Evolutionary conservation across 805 yeast genomes (phyloP).

Genomic region (Sporopachydermia quercuum): DNA sequence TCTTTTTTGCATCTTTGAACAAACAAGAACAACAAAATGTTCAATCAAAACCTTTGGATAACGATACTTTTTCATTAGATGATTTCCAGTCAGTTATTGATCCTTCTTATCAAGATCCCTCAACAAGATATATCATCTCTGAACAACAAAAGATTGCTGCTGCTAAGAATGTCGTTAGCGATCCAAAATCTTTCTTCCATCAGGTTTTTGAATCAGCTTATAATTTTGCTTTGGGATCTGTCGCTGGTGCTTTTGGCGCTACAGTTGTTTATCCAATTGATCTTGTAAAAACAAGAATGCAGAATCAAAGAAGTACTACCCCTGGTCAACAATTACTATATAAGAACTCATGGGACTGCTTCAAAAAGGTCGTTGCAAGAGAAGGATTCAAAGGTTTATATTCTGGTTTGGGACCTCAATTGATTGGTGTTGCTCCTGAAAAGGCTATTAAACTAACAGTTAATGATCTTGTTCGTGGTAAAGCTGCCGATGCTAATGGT

Average conservation of each 20-base stretch:
- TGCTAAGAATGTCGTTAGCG: constrained; percentile 23
- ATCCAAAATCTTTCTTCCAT: constrained; percentile 29
- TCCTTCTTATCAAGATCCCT: constrained; percentile 26
- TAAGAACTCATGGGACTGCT: constrained; percentile 75
- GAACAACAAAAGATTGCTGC: constrained; percentile 20
- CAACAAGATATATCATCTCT: constrained; percentile 15
- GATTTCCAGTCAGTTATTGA: constrained; percentile 26
- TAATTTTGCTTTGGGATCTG: constrained; percentile 79
- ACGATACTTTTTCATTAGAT: constrained; percentile 16
- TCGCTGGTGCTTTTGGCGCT: constrained; percentile 98
- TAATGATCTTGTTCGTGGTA: constrained; percentile 71
- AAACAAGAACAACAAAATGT: constrained; percentile 3
- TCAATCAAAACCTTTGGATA: constrained; percentile 12
- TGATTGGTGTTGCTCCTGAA: constrained; percentile 96
- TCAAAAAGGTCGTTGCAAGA: constrained; percentile 51
- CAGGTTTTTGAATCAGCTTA: constrained; percentile 71
- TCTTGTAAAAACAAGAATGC: constrained; percentile 92
- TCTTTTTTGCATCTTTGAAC: constrained; percentile 22
- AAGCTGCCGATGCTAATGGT: constrained; percentile 38
- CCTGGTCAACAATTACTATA: constrained; percentile 35
- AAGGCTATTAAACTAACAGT: constrained; percentile 94
- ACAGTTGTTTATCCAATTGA: constrained; percentile 95
- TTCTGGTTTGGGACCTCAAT: constrained; percentile 86
- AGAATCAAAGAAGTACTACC: constrained; percentile 68
- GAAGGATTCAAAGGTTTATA: constrained; percentile 83